Conservation (phyloP, 1,139 yeast species). For the Blastobotrys buckinghamii region DNA sequence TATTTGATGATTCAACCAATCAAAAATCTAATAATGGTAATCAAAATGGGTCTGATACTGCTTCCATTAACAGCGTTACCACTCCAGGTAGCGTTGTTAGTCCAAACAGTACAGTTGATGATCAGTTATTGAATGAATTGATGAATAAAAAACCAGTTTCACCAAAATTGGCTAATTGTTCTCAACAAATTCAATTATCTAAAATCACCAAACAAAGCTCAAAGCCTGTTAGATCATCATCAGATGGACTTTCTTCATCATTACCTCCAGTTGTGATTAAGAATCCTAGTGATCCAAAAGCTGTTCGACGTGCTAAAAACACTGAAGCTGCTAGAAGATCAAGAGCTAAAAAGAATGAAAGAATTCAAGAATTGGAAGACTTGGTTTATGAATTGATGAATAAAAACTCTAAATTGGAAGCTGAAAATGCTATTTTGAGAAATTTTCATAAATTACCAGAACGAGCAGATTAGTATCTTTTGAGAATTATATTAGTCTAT, state of each 20-base stretch:
- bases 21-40: too few relatives aligned
- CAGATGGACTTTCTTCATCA: slow-evolving; percentile 36
- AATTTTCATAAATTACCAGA: slow-evolving; percentile 12
- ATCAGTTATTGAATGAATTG: not conserved
- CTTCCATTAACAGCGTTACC: not conserved
- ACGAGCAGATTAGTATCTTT: not conserved
- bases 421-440: slow-evolving; percentile 37
- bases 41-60: not conserved
- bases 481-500: not conserved
- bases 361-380: slow-evolving; percentile 76
- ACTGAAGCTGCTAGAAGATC: slow-evolving; percentile 97
- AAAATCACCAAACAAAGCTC: not conserved
- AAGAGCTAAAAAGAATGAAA: slow-evolving; percentile 85
- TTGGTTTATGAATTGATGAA: slow-evolving; percentile 59
- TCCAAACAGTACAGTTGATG: not conserved
- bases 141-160: slow-evolving; percentile 4
- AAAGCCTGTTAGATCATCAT: slow-evolving; percentile 10
- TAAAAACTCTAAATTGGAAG: slow-evolving; percentile 50
- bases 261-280: slow-evolving; percentile 57
- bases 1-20: slow-evolving; percentile 6
- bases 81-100: not conserved
- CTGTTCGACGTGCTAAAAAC: slow-evolving; percentile 85
- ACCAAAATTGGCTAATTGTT: not conserved
- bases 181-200: not conserved
- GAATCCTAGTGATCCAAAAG: slow-evolving; percentile 54